A percentile compares a stretch with the other conserved stretches of the same genome.
Conservation (phyloP, 1,139 yeast species). For the Candida neerlandica region DNA sequence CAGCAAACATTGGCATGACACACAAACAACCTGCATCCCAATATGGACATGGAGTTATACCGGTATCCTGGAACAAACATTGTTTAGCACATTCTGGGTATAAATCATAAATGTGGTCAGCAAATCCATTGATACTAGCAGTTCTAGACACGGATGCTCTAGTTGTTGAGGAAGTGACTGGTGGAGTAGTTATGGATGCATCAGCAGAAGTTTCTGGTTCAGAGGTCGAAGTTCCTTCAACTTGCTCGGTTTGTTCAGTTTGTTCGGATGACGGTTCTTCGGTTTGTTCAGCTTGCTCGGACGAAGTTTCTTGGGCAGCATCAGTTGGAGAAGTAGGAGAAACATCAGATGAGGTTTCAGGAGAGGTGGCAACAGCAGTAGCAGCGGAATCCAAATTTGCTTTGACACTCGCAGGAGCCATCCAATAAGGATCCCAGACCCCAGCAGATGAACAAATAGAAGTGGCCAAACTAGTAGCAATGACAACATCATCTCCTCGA, state of each 20-base stretch:
- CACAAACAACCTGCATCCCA: slow-evolving; percentile 44
- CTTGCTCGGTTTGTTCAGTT: too few relatives aligned
- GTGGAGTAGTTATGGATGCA: slow-evolving; percentile 5
- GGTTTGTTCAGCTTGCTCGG: not conserved
- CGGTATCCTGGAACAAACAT: slow-evolving; percentile 29
- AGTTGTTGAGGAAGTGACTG: slow-evolving; percentile 1
- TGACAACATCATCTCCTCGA: slow-evolving; percentile 36
- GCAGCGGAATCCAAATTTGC: slow-evolving; percentile 37
- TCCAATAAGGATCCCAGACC: slow-evolving; percentile 43
- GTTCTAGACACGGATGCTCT: slow-evolving; percentile 32
- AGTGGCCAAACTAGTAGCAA: slow-evolving; percentile 42
- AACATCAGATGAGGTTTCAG: slow-evolving; percentile 14
- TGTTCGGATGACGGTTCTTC: not conserved
- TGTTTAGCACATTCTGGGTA: slow-evolving; percentile 27
- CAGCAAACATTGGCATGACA: slow-evolving; percentile 34
- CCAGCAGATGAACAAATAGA: slow-evolving; percentile 47
- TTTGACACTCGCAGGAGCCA: slow-evolving; percentile 37
- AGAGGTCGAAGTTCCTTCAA: not conserved
- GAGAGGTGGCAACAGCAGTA: slow-evolving; percentile 13
- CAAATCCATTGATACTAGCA: slow-evolving; percentile 39
- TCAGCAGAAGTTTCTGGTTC: not conserved
- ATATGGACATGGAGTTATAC: slow-evolving; percentile 35
- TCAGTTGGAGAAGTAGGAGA: not conserved
- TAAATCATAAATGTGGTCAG: slow-evolving; percentile 32
- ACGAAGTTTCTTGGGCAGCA: not conserved